Evolutionary conservation across 495 filamentous ascomycete genomes (phyloP), one percentile per base, ranked within the genome.

Genomic region (Rhizodiscina lignyota): DNA sequence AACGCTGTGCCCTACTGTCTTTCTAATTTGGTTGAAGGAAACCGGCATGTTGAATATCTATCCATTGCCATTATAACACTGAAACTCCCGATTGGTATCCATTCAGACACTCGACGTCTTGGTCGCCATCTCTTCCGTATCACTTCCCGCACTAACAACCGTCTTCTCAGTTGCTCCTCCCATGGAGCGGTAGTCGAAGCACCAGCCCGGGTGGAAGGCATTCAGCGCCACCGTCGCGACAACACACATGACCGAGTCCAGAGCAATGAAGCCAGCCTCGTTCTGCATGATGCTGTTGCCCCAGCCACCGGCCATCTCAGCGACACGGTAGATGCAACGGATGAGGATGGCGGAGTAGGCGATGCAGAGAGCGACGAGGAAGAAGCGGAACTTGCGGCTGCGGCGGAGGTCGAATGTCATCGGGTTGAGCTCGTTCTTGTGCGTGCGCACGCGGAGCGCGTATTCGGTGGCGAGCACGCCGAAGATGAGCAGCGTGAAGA

Each of bases 291-390:
- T 61, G 0, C 60, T 47, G 48, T 69, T 75, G 4, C 70, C 70
- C 74, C 74, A 82, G 8, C 77, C 77, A 6, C 70, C 73, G 4
- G 67, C 64, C 69, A 79, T 75, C 51, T 77, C 70, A 0, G 68
- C 67, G 29, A 79, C 23, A 10, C 76, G 70, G 45, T 79, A 79
- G 34, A 79, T 67, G 47, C 77, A 83, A 38, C 75, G 59, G 22
- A 72, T 65, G 46, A 80, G 46, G 22, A 81, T 70, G 5, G 66
- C 68, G 11, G 63, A 18, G 45, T 70, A 82, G 8, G 76, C 73
- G 21, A 66, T 53, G 4, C 59, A 40, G 26, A 75, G 60, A 1
- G 61, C 67, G 13, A 49, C 52, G 20, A 64, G 36, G 39, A 82
- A 68, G 22, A 64, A 40, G 21, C 60, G 48, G 43, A 80, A 75